Evolutionary conservation across 2,329 filamentous ascomycete genomes (phyloP).

Genomic region (Trichoderma harzianum): DNA sequence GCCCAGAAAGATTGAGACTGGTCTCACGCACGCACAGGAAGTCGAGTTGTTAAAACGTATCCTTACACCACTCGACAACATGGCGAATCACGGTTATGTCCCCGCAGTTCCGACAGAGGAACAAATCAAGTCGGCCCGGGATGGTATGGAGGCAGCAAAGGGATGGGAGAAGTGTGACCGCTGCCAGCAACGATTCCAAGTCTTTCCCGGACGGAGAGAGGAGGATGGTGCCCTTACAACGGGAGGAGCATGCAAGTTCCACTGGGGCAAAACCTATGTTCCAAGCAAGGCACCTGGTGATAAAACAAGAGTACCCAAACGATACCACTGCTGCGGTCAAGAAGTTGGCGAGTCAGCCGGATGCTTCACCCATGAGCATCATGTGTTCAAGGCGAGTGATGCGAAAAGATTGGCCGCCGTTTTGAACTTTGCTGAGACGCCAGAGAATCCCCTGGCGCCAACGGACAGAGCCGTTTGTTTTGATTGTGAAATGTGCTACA

Average conservation of each 20-base stretch:
- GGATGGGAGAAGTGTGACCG: constrained; percentile 89
- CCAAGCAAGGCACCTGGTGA: constrained; percentile 56
- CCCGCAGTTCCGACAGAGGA: constrained; percentile 60
- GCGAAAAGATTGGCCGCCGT: constrained; percentile 71
- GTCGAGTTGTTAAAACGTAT: constrained; percentile 60
- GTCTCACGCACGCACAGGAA: constrained; percentile 66
- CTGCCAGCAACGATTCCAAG: constrained; percentile 81
- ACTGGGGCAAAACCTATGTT: constrained; percentile 69
- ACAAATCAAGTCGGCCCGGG: constrained; percentile 63
- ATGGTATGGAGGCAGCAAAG: constrained; percentile 62
- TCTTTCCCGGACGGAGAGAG: constrained; percentile 79
- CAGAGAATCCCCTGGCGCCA: constrained; percentile 54
- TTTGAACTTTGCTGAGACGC: constrained; percentile 78
- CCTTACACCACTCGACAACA: constrained; percentile 57
- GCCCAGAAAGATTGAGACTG: constrained; percentile 62
- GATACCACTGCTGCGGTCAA: constrained; percentile 77
- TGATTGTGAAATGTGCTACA: constrained; percentile 98
- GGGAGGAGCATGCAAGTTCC: constrained; percentile 75
- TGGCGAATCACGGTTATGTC: constrained; percentile 75
- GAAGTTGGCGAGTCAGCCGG: constrained; percentile 68
- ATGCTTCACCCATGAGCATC: constrained; percentile 66
- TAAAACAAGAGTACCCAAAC: constrained; percentile 54
- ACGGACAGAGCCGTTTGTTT: constrained; percentile 69
- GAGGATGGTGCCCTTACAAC: constrained; percentile 72
- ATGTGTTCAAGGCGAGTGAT: constrained; percentile 85